These are phyloP conservation scores for Shiraia sp. DNA, from an alignment of 2,329 filamentous ascomycete species.

Conservation along the genomic window DNA sequence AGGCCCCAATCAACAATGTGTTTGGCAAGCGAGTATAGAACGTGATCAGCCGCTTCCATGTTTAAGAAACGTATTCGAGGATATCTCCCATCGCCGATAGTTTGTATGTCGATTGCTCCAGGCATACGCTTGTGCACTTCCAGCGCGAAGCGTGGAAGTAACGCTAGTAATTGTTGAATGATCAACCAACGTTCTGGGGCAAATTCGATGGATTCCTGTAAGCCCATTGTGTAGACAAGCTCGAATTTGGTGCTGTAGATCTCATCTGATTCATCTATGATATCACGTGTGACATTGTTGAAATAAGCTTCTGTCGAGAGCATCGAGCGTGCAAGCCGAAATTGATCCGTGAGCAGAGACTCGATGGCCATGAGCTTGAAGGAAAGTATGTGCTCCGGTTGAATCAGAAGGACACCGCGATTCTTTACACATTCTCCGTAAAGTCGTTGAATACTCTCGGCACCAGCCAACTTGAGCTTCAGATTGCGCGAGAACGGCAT, in stretches of 20 bases:
- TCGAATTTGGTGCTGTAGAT: slow-evolving; percentile 64
- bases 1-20: slow-evolving; percentile 52
- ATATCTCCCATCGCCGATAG: slow-evolving; percentile 43
- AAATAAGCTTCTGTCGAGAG: slow-evolving; percentile 51
- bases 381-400: slow-evolving; percentile 67
- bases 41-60: slow-evolving; percentile 34
- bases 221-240: slow-evolving; percentile 64
- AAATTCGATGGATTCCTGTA: slow-evolving; percentile 55
- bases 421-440: slow-evolving; percentile 52
- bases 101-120: slow-evolving; percentile 49
- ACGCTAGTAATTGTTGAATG: slow-evolving; percentile 56
- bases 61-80: slow-evolving; percentile 56
- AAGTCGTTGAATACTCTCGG: slow-evolving; percentile 43
- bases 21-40: slow-evolving; percentile 26
- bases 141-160: slow-evolving; percentile 43
- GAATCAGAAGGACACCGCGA: slow-evolving; percentile 61
- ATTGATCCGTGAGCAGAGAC: slow-evolving; percentile 39
- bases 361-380: slow-evolving; percentile 66
- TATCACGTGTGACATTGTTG: slow-evolving; percentile 53
- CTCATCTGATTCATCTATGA: slow-evolving; percentile 69
- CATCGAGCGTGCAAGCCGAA: slow-evolving; percentile 38
- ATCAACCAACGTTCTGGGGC: slow-evolving; percentile 60
- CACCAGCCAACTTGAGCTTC: slow-evolving; percentile 34
- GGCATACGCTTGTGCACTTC: slow-evolving; percentile 39
- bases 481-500: slow-evolving; percentile 63